Base-by-base conservation (phyloP, 768 basidiomycete genomes). In the Auricularia auricula-judae region DNA sequence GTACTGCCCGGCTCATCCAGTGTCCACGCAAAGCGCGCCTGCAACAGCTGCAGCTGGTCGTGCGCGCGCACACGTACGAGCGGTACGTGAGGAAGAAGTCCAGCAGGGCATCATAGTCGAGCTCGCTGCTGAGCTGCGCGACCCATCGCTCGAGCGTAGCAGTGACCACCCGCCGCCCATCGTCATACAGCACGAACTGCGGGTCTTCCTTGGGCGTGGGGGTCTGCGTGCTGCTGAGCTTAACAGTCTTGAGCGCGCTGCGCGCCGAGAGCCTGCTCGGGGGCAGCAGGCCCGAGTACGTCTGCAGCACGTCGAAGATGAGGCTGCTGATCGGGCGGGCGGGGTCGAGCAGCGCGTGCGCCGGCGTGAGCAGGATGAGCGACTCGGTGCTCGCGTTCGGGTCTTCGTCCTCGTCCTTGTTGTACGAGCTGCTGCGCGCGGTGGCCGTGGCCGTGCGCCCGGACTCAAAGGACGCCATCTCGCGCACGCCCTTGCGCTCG, bases 141-240 rank as follows among this genome's bases (percentile, higher is more conserved):
- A 97, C 87, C 91, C 91, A 93, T 0, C 94, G 86, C 73, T 95
- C 93, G 70, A 95, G 91, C 3, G 91, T 93, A 3, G 93, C 93
- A 0, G 91, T 93, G 14, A 95, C 77, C n/a, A 96, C 77, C 33
- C 91, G 3, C 4, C 56, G 4, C 56, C 56, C 29, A 29, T 58
- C 29, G 21, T 21, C 56, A 23, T 58, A 97, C 7, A 96, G 86
- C 43, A 93, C 91, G 71, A 95, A 95, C 0, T 93, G 83, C 16
- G 93, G 92, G 68, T 97, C 93, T 67, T 94, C 88, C 14, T 86
- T 83, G 4, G 91, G 91, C 1, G 87, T 82, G 14, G 86, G 85
- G 35, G 81, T 83, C 29, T 58, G 56, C 34, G 62, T 60, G 29
- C 58, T 61, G 34, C 83, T 80, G 71, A 93, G 77, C 72, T 84